phyloP scores from a whole-genome alignment of 768 basidiomycete genomes.

The Phlebiopsis flavidoalba region DNA sequence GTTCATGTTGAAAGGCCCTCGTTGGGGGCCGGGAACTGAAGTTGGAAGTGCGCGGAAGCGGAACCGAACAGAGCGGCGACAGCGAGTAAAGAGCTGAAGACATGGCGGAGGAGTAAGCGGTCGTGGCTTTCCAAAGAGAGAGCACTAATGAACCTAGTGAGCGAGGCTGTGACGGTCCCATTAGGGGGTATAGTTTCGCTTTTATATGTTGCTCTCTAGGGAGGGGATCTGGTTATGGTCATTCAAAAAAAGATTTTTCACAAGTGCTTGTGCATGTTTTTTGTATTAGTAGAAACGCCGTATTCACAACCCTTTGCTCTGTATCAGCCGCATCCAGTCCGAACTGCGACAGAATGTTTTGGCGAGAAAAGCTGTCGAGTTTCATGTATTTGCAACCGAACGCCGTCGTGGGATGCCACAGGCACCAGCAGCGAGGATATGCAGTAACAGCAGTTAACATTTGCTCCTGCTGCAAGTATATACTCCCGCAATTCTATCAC shows the following conservation, averaged over 20 bases:
- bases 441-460: too few relatives aligned
- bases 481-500: too few relatives aligned
- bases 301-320: not conserved
- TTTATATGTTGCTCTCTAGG: conserved; percentile 11
- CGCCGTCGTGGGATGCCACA: too few relatives aligned
- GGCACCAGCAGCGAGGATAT: too few relatives aligned
- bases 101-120: conserved; percentile 23
- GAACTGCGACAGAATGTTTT: not conserved
- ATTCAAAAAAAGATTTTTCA: conserved; percentile 25
- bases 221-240: not conserved
- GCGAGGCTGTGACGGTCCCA: not conserved
- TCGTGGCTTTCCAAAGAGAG: not conserved
- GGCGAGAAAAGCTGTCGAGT: not conserved
- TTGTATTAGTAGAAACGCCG: not conserved
- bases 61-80: conserved; percentile 29
- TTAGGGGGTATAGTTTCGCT: not conserved
- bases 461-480: too few relatives aligned
- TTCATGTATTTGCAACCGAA: not conserved
- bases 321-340: not conserved
- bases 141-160: not conserved
- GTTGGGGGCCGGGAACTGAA: conserved; percentile 69
- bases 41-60: conserved; percentile 65
- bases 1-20: conserved; percentile 62
- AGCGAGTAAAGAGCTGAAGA: conserved; percentile 29
- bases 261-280: conserved; percentile 17